phyloP scores from a whole-genome alignment of 1,284 basidiomycete genomes.

The Ustilago loliicola region DNA sequence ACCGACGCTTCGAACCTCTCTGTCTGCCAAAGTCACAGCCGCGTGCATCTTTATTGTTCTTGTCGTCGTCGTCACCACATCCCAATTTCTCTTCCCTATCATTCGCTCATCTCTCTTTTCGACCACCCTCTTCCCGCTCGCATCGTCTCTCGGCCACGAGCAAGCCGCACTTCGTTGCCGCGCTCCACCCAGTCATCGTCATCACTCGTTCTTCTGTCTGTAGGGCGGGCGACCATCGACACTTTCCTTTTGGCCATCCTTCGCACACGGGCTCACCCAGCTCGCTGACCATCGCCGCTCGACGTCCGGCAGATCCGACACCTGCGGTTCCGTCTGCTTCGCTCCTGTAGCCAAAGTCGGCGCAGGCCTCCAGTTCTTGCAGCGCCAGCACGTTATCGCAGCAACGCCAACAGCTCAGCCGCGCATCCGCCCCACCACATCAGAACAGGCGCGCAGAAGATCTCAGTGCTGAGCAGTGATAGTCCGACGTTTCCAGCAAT shows the following conservation, averaged over 20 bases:
- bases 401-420: neutral
- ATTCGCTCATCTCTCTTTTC: neutral
- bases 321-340: too few relatives aligned
- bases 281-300: neutral
- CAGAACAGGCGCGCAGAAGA: neutral
- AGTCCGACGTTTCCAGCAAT: neutral
- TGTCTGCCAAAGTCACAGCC: slow-evolving; percentile 7
- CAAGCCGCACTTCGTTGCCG: neutral
- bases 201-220: slow-evolving; percentile 5
- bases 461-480: neutral
- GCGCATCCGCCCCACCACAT: neutral
- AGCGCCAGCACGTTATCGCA: neutral
- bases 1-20: slow-evolving; percentile 8
- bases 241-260: neutral
- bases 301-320: neutral
- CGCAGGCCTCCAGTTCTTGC: neutral
- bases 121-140: neutral
- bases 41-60: slow-evolving; percentile 4
- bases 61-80: slow-evolving; percentile 20
- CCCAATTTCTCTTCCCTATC: neutral
- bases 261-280: slow-evolving; percentile 21
- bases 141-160: slow-evolving; percentile 1
- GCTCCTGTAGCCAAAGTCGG: too few relatives aligned
- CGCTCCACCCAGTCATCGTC: neutral
- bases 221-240: slow-evolving; percentile 20